Percentiles rank a stretch among this genome's conserved stretches.
phyloP scores from a whole-genome alignment of 148 eudicot genomes.

The Gaultheria prostrata region DNA sequence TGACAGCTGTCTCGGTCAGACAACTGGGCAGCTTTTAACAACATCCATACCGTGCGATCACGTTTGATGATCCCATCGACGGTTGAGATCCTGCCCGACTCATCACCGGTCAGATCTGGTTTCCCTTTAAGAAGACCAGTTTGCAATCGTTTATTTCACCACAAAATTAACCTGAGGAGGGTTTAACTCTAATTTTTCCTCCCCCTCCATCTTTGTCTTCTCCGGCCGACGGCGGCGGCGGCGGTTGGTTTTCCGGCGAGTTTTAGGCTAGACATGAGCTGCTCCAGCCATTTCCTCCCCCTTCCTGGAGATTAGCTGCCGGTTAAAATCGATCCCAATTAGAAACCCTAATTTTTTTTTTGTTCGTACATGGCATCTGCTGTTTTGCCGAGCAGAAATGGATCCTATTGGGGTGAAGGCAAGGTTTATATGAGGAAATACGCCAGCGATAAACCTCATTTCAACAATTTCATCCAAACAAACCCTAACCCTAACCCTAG shows the following conservation, averaged over 20 bases:
- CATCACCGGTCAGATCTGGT: constrained; percentile 47
- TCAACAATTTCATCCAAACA: not conserved
- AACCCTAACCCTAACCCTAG: constrained; percentile 32
- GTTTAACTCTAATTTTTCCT: not conserved
- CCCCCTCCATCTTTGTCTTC: not conserved
- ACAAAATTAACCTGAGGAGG: not conserved
- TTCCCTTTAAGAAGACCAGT: constrained; percentile 47
- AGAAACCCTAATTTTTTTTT: not conserved
- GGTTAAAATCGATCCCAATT: not conserved
- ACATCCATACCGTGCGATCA: constrained; percentile 21
- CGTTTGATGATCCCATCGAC: constrained; percentile 16
- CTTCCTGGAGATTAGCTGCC: constrained; percentile 31
- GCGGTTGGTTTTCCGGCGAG: constrained; percentile 6
- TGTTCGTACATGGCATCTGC: constrained; percentile 45
- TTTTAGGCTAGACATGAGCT: constrained; percentile 14
- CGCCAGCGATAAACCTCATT: not conserved
- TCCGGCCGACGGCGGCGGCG: not conserved
- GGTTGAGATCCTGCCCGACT: constrained; percentile 35
- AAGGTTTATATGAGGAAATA: constrained; percentile 12
- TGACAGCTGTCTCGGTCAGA: constrained; percentile 33
- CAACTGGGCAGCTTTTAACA: not conserved
- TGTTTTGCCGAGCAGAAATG: constrained; percentile 45
- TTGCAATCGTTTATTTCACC: constrained; percentile 10
- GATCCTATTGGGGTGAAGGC: constrained; percentile 31
- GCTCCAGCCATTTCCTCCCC: constrained; percentile 12